phyloP scores from a whole-genome alignment of 75 land plant species.

The Pseudotsuga menziesii region DNA sequence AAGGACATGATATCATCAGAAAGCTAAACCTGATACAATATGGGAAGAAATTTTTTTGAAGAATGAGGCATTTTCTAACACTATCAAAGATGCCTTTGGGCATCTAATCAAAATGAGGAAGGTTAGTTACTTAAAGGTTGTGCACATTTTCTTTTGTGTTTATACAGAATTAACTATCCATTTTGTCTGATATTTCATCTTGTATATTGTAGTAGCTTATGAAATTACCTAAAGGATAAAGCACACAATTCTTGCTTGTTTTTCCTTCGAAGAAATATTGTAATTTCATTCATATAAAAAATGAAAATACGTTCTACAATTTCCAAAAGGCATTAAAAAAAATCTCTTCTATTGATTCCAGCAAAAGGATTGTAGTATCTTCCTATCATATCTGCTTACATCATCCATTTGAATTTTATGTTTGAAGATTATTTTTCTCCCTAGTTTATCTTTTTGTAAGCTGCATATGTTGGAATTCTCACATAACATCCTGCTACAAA shows the following conservation, averaged over 20 bases:
- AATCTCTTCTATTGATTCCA: no score
- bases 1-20: constrained; percentile 88
- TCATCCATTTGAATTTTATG: background rate
- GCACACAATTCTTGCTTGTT: background rate
- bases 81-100: constrained; percentile 98
- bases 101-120: constrained; percentile 95
- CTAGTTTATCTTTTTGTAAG: background rate
- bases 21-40: constrained; percentile 86
- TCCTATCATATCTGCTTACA: no score
- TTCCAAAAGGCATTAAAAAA: no score
- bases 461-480: background rate
- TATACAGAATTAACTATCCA: background rate
- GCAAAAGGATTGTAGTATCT: no score
- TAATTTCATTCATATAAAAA: no score
- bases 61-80: constrained; percentile 90
- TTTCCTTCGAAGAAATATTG: no score
- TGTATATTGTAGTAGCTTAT: background rate
- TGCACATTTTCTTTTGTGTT: background rate
- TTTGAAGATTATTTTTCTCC: background rate
- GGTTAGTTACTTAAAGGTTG: constrained; percentile 32
- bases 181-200: background rate
- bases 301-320: no score
- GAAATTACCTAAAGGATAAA: background rate
- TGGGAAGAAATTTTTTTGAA: constrained; percentile 91
- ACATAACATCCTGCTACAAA: background rate